Conservation (phyloP, 345 rosid genomes). For the Linum trigynum region DNA sequence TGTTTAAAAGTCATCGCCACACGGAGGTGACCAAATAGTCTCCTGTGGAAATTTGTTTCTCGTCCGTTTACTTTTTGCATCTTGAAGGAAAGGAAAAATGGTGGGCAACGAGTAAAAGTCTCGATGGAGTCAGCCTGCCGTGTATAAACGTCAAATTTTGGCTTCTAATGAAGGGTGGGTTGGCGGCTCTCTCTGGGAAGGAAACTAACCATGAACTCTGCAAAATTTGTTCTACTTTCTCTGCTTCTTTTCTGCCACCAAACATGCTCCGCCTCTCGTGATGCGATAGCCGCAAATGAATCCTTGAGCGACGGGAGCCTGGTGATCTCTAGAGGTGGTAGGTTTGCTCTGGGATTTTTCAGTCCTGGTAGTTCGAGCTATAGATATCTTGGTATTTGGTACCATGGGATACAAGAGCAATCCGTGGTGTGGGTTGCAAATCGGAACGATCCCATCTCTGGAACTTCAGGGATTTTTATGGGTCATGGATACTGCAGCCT, state of each 20-base stretch:
- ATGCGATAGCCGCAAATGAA: constrained; percentile 7
- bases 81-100: no score
- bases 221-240: neutral
- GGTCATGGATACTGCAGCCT: constrained; percentile 13
- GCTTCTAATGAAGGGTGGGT: no score
- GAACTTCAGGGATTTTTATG: constrained; percentile 13
- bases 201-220: no score
- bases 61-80: no score
- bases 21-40: no score
- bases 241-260: neutral
- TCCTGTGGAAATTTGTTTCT: no score
- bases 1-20: no score
- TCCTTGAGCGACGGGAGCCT: constrained; percentile 14
- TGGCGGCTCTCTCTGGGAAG: no score
- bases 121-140: no score
- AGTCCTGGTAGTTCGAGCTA: constrained; percentile 3
- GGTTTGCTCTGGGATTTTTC: constrained; percentile 23
- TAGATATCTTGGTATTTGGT: constrained; percentile 23
- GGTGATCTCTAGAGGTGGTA: constrained; percentile 14
- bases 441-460: constrained; percentile 18
- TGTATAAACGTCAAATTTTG: no score
- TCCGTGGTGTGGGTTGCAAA: constrained; percentile 23
- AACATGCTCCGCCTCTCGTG: neutral
- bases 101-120: no score
- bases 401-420: constrained; percentile 11